Base-by-base conservation (phyloP, 495 filamentous ascomycete species). In the Trichodelitschia bisporula region DNA sequence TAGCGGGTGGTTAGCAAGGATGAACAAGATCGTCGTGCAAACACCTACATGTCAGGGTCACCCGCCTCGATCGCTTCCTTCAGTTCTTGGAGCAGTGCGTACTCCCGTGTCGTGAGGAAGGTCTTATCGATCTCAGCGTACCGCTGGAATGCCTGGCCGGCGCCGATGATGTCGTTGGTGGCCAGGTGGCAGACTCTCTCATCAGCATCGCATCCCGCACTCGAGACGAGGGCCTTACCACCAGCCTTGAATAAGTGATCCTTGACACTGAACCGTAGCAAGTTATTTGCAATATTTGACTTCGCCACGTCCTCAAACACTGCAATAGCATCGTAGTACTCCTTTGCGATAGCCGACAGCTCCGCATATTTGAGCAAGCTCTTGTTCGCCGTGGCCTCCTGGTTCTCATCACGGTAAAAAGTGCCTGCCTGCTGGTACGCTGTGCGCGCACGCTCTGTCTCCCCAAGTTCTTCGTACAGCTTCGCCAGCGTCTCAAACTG, bases 201-300 rank as follows among this genome's bases (percentile, higher is more conserved):
- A n/a, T n/a, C n/a, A n/a, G n/a, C n/a, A n/a, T n/a, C n/a, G n/a
- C n/a, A n/a, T n/a, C n/a, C n/a, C n/a, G n/a, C n/a, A n/a, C n/a
- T n/a, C n/a, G n/a, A n/a, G n/a, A n/a, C n/a, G n/a, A n/a, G n/a
- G n/a, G n/a, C n/a, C n/a, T n/a, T n/a, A n/a, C n/a, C n/a, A 21
- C 77, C 79, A 0, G 77, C 77, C 57, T 91, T 90, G 36, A 92
- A 55, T 48, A 89, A 73, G 53, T 92, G 90, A 30, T 89, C 77
- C 50, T 91, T 91, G 33, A 92, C 72, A 11, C 69, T 78, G 64
- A 72, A 92, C 42, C 69, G 77, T 78, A 86, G 80, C 36, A 80
- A 46, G 42, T 76, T 70, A 50, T 80, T 83, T 43, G 63, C 62
- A 30, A 82, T 64, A 4, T 67, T 68, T 23, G 61, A 53, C 18